Base-by-base conservation (phyloP, 768 basidiomycete species). In the Rhizopogon vulgaris region DNA sequence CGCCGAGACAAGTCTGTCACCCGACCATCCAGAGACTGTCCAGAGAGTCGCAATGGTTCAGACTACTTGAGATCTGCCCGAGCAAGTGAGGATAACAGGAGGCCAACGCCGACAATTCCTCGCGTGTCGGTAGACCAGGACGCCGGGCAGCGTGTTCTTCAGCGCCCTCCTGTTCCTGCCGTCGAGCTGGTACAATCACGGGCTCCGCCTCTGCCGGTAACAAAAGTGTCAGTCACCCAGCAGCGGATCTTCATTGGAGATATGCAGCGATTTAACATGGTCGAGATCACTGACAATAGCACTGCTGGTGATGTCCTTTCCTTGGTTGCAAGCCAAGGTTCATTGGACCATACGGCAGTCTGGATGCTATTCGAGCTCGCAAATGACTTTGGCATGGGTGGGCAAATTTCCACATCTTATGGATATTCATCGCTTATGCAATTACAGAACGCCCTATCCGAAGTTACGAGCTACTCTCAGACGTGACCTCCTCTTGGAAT, bases 341-440 rank as follows among this genome's bases (percentile, higher is more conserved):
- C 80, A 51, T 67, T 95, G 40, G 78, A 78, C 39, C 78, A 79
- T 41, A 73, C 68, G n/a, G 83, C 77, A 4, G 84, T 80, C 6
- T 96, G 91, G 90, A 92, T 94, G 78, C 65, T 98, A 27, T 94
- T 80, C 65, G 95, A 98, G 70, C 68, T 94, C 27, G 89, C 89
- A 32, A 87, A 90, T 56, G 90, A 94, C 62, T 87, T 94, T 63
- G 94, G 93, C 53, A 87, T 94, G 84, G 94, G 94, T 94, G 63
- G 52, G 81, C 67, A 3, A 36, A 32, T 34, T 43, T n/a, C 22
- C 17, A n/a, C 6, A 30, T 50, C 54, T 58, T 30, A 24, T 14
- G 30, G 28, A 9, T 39, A 6, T 28, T n/a, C n/a, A 52, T 28
- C 48, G 38, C 50, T 62, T 43, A 54, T 54, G 42, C 53, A 18